Base-by-base conservation (phyloP, 768 basidiomycete species). In the Hericium alpestre region DNA sequence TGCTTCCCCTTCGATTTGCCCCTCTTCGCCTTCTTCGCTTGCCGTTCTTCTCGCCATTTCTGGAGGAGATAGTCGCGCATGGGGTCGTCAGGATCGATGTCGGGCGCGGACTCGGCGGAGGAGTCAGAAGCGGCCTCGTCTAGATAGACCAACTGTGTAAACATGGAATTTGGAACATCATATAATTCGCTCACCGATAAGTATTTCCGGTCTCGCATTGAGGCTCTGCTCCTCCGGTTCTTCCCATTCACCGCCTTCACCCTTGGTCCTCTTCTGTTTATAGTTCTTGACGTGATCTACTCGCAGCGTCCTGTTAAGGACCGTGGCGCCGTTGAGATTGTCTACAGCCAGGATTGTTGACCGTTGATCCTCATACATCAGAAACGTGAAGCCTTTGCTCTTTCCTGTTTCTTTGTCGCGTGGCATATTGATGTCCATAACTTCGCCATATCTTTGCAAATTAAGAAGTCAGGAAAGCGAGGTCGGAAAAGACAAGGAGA, bases 291-390 rank as follows among this genome's bases (percentile, higher is more conserved):
- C 89, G 65, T 93, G 90, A 68, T 97, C 93, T 41, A 97, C 96
- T 16, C 93, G 84, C 53, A 99, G 74, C 2, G 84, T 95, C 63
- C 85, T 78, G 15, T 87, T 91, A 37, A 96, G 74, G 43, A 98
- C 86, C 55, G 83, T 82, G 50, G 93, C 90, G 43, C 96, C 96
- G 66, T 96, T 98, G 71, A 99, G 83, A 74, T 99, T 99, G 74
- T 99, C 96, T 60, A 99, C 95, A 9, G 96, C 96, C 51, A 99
- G 78, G 53, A 97, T 70, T 6, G 96, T 99, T 58, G 92, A 95
- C 51, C 92, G 82, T 72, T 99, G 96, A 70, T 99, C 93, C 72
- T 95, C 93, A 70, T 98, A 99, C 96, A 98, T 97, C 61, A 98
- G 76, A 74, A 97, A 99, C 9, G 82, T 94, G 68, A 98, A 99